phyloP scores from a whole-genome alignment of 441 rosid genomes.

The Populus hybrid region DNA sequence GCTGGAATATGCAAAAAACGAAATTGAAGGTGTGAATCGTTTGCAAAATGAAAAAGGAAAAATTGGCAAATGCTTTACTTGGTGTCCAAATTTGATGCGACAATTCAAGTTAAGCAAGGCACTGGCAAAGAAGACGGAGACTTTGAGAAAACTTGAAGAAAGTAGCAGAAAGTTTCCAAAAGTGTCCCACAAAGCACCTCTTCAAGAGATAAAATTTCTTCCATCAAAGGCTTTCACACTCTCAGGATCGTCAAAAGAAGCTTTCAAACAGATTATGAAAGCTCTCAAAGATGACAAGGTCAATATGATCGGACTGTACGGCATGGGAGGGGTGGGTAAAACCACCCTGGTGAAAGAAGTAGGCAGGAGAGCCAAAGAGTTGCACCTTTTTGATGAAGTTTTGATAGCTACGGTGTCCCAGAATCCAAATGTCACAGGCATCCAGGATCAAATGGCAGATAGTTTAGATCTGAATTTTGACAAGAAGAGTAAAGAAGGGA shows the following conservation, averaged over 20 bases:
- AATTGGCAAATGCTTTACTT: not conserved
- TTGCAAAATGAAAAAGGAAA: not conserved
- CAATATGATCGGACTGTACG: conserved; percentile 22
- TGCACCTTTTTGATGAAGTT: conserved; percentile 1
- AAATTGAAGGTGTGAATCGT: not conserved
- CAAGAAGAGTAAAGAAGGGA: not conserved
- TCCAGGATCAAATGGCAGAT: not conserved
- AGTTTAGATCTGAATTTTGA: not conserved
- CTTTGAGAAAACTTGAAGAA: not conserved
- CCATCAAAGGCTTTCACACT: not conserved
- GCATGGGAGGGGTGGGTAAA: conserved; percentile 26
- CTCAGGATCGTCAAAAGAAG: not conserved
- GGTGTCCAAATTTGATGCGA: not conserved
- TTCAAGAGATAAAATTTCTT: not conserved
- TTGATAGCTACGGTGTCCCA: not conserved
- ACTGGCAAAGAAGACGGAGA: not conserved
- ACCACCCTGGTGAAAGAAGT: conserved; percentile 21
- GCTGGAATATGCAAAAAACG: not conserved
- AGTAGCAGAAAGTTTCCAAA: not conserved
- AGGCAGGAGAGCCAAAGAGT: not conserved
- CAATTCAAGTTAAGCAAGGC: conserved; percentile 2
- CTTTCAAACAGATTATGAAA: not conserved
- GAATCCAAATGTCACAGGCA: not conserved
- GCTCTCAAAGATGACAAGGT: conserved; percentile 4
- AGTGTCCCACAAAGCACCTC: not conserved